These are phyloP conservation scores for Trichaptum fuscoviolaceum DNA, from an alignment of 768 basidiomycete species.

Conservation along the genomic window DNA sequence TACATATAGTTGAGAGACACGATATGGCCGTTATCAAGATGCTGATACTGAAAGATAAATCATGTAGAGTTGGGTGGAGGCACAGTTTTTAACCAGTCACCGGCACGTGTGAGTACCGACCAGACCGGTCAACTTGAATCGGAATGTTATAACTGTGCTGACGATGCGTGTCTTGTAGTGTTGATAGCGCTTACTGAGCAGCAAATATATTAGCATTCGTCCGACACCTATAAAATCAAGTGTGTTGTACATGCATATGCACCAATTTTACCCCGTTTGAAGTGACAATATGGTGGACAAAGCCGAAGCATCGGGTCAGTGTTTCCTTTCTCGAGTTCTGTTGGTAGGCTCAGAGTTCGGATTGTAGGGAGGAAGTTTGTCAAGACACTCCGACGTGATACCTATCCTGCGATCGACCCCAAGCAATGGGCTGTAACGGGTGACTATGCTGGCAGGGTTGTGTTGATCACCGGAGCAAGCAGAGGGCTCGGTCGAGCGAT, in stretches of 20 bases:
- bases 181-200: no score
- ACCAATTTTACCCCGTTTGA: not conserved
- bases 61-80: no score
- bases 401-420: conserved; percentile 25
- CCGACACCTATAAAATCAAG: not conserved
- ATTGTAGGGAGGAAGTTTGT: not conserved
- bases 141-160: no score
- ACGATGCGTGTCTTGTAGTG: no score
- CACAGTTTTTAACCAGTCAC: no score
- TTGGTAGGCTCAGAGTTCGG: not conserved
- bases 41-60: no score
- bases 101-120: no score
- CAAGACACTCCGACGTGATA: conserved; percentile 11
- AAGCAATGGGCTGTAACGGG: not conserved
- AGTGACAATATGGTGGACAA: not conserved
- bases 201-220: no score
- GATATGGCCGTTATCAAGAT: no score
- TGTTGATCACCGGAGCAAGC: conserved; percentile 24
- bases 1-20: no score
- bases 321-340: not conserved
- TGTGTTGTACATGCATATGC: not conserved
- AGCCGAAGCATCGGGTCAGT: not conserved
- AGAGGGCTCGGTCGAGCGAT: conserved; percentile 23
- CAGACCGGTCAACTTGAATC: no score
- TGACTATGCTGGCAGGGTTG: conserved; percentile 18